A percentile compares a stretch with the other conserved stretches of the same genome.
Evolutionary conservation across 345 rosid species (phyloP).

Genomic region (Boechera retrofracta): DNA sequence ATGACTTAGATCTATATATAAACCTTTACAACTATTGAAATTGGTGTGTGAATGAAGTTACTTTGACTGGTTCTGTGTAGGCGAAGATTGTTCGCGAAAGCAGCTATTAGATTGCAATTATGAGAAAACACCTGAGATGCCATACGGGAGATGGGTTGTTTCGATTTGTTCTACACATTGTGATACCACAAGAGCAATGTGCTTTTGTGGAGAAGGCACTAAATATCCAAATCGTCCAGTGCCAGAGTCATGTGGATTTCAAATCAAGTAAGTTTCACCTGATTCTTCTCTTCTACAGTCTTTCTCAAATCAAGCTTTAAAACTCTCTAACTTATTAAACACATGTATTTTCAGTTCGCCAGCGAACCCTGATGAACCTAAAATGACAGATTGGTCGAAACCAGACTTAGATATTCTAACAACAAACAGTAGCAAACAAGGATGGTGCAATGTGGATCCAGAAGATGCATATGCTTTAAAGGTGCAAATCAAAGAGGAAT

Average conservation of each 20-base stretch:
- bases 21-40: slow-evolving; percentile 16
- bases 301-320: slow-evolving; percentile 25
- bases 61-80: slow-evolving; percentile 49
- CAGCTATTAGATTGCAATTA: slow-evolving; percentile 69
- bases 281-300: slow-evolving; percentile 7
- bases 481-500: slow-evolving; percentile 75
- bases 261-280: slow-evolving; percentile 58
- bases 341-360: slow-evolving; percentile 58
- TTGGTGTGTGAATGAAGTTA: slow-evolving; percentile 12
- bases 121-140: slow-evolving; percentile 70
- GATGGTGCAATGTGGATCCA: slow-evolving; percentile 98
- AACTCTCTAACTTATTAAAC: slow-evolving; percentile 14
- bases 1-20: not conserved
- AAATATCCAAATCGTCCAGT: slow-evolving; percentile 94
- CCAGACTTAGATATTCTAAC: slow-evolving; percentile 78
- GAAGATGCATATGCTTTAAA: slow-evolving; percentile 67
- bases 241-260: slow-evolving; percentile 91
- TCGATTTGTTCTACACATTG: slow-evolving; percentile 86
- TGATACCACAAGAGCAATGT: slow-evolving; percentile 92
- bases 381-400: slow-evolving; percentile 74
- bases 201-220: slow-evolving; percentile 98
- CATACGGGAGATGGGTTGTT: slow-evolving; percentile 90
- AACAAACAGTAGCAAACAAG: slow-evolving; percentile 74
- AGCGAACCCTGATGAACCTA: slow-evolving; percentile 66
- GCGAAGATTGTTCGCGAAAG: slow-evolving; percentile 77